Conservation (phyloP, 495 filamentous ascomycete species). For the Bombardia bombarda region DNA sequence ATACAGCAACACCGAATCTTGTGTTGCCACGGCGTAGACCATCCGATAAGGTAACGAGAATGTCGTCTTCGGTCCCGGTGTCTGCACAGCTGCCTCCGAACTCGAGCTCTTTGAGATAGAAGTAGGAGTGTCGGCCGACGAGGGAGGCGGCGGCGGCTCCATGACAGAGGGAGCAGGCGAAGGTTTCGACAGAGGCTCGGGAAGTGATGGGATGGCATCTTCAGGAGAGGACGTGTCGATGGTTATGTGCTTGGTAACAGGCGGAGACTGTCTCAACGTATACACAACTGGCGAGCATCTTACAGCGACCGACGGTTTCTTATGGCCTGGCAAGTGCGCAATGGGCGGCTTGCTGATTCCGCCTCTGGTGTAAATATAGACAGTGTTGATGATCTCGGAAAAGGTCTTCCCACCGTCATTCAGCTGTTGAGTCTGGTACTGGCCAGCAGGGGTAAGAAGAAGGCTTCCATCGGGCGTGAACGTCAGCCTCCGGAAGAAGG, state of each 20-base stretch:
- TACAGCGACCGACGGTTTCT: constrained; percentile 95
- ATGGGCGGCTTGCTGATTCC: constrained; percentile 96
- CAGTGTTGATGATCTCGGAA: constrained; percentile 90
- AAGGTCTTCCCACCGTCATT: constrained; percentile 61
- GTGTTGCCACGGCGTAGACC: constrained; percentile 94
- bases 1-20: constrained; percentile 92
- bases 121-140: constrained; percentile 31
- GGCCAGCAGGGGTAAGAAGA: constrained; percentile 90
- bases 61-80: constrained; percentile 53
- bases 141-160: constrained; percentile 71
- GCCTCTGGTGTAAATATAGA: constrained; percentile 95
- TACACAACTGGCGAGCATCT: constrained; percentile 90
- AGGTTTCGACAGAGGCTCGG: constrained; percentile 67
- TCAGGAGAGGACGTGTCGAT: constrained; percentile 87
- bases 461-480: constrained; percentile 95
- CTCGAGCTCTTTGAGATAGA: constrained; percentile 41
- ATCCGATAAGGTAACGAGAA: constrained; percentile 89
- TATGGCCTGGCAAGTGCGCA: constrained; percentile 94
- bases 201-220: constrained; percentile 72
- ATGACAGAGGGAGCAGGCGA: constrained; percentile 53
- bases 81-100: constrained; percentile 41
- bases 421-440: constrained; percentile 78
- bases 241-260: constrained; percentile 77
- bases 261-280: constrained; percentile 59
- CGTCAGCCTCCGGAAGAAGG: constrained; percentile 90